A percentile compares a stretch with the other conserved stretches of the same genome.
phyloP scores from a whole-genome alignment of 169 alveolate genomes.

The Pseudocohnilembus persalinus region DNA sequence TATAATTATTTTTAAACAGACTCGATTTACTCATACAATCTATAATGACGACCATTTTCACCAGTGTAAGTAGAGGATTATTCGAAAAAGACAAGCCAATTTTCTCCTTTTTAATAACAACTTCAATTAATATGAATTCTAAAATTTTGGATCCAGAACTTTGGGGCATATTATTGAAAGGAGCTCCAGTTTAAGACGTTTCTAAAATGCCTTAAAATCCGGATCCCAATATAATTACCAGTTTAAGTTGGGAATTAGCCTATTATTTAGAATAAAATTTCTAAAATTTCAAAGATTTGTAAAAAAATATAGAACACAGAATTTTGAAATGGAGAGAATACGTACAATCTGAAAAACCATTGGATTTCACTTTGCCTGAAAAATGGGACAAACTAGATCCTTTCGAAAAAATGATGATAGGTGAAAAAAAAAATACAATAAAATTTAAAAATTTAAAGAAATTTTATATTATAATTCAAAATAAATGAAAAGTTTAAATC shows the following conservation, averaged over 20 bases:
- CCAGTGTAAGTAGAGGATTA: constrained; percentile 86
- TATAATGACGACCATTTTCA: constrained; percentile 74
- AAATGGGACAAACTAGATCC: constrained; percentile 30
- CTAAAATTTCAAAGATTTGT: constrained; percentile 68
- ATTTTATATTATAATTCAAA: background rate
- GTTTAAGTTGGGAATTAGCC: constrained; percentile 44
- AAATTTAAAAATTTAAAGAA: too few relatives aligned
- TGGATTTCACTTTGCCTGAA: constrained; percentile 65
- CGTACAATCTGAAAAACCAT: constrained; percentile 63
- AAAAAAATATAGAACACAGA: constrained; percentile 68
- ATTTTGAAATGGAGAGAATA: constrained; percentile 73
- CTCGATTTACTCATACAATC: constrained; percentile 60
- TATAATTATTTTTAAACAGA: too few relatives aligned
- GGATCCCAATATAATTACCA: constrained; percentile 48
- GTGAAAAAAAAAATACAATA: background rate
- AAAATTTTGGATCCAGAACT: constrained; percentile 57
- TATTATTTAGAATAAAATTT: constrained; percentile 22
- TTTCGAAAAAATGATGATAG: background rate
- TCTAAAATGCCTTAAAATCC: constrained; percentile 74
- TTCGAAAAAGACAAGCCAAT: constrained; percentile 85
- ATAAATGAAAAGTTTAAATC: background rate
- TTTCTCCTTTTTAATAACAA: constrained; percentile 88
- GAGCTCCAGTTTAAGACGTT: constrained; percentile 47
- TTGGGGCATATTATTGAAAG: constrained; percentile 83
- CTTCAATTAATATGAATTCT: constrained; percentile 70